Conservation (phyloP, 2,329 filamentous ascomycete species). For the Seiridium unicorne region DNA sequence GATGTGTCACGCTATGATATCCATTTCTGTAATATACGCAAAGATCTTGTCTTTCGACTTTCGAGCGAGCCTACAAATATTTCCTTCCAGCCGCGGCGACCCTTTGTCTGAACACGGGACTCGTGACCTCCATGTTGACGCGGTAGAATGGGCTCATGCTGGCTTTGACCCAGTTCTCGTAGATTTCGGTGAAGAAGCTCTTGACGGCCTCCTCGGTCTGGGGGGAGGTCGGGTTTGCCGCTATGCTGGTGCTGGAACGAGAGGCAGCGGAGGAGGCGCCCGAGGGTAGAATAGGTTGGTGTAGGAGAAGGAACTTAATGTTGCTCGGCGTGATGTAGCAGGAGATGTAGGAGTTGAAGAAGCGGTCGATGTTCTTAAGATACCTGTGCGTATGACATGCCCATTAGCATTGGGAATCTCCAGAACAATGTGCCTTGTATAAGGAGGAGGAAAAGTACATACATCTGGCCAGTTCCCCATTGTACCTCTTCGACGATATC, state of each 20-base stretch:
- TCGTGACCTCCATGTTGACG: slow-evolving; percentile 80
- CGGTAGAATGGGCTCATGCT: slow-evolving; percentile 96
- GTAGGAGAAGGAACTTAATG: slow-evolving; percentile 90
- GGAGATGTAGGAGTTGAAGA: slow-evolving; percentile 93
- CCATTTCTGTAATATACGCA: too few species aligned
- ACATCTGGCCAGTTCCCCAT: slow-evolving; percentile 87
- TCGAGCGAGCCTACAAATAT: slow-evolving; percentile 63
- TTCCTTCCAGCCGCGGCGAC: slow-evolving; percentile 90
- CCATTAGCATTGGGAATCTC: too few species aligned
- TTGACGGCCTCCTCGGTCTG: slow-evolving; percentile 94
- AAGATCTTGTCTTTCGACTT: background rate
- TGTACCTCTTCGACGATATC: slow-evolving; percentile 97
- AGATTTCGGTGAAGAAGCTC: slow-evolving; percentile 92
- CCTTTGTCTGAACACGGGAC: slow-evolving; percentile 78
- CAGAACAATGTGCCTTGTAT: too few species aligned
- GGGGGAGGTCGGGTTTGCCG: slow-evolving; percentile 80
- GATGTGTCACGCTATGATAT: too few species aligned
- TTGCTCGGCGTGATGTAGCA: slow-evolving; percentile 93
- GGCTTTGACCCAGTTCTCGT: slow-evolving; percentile 95
- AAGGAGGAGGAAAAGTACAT: slow-evolving; percentile 22
- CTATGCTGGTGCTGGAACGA: slow-evolving; percentile 67
- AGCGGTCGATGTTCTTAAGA: slow-evolving; percentile 93
- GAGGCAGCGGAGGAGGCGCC: slow-evolving; percentile 29
- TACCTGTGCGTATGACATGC: slow-evolving; percentile 47
- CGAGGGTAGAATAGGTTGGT: slow-evolving; percentile 65